These are phyloP conservation scores for Coniochaeta hoffmannii DNA, from an alignment of 2,329 filamentous ascomycete species.

Conservation along the genomic window DNA sequence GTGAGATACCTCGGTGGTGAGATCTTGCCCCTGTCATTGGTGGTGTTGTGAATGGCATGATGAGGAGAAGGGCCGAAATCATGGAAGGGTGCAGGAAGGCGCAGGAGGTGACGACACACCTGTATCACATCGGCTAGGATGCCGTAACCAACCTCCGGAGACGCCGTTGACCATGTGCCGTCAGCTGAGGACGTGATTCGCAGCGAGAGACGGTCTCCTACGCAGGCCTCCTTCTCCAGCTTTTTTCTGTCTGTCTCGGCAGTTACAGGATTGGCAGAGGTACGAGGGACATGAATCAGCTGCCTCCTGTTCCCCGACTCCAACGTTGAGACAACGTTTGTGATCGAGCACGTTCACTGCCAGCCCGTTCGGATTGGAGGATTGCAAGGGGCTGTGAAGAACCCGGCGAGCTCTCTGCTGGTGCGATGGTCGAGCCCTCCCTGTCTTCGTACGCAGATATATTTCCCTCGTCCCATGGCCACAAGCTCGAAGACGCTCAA, in stretches of 20 bases:
- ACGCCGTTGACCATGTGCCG: slow-evolving; percentile 5
- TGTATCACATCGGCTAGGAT: slow-evolving; percentile 7
- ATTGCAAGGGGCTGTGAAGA: background rate
- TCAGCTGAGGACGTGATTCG: slow-evolving; percentile 6
- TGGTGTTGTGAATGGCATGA: too few species aligned
- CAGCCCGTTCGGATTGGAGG: background rate
- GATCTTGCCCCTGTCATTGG: background rate
- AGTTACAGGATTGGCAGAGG: slow-evolving; percentile 10
- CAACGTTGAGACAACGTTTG: background rate
- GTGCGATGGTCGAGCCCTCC: slow-evolving; percentile 7
- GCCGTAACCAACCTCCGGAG: slow-evolving; percentile 7
- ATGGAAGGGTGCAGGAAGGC: too few species aligned
- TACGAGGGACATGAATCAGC: slow-evolving; percentile 9
- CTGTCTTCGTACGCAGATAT: slow-evolving; percentile 9
- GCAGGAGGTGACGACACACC: too few species aligned
- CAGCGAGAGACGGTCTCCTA: slow-evolving; percentile 4
- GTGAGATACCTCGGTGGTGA: background rate
- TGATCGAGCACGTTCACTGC: background rate
- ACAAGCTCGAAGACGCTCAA: slow-evolving; percentile 6
- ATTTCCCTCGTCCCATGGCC: slow-evolving; percentile 6
- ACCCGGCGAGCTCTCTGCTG: slow-evolving; percentile 5
- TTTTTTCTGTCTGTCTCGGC: slow-evolving; percentile 6
- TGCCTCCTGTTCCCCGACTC: background rate
- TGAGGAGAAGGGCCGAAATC: background rate
- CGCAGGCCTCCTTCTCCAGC: slow-evolving; percentile 5